Evolutionary conservation across 1,284 basidiomycete genomes (phyloP).

Genomic region (Acaromyces ingoldii): DNA sequence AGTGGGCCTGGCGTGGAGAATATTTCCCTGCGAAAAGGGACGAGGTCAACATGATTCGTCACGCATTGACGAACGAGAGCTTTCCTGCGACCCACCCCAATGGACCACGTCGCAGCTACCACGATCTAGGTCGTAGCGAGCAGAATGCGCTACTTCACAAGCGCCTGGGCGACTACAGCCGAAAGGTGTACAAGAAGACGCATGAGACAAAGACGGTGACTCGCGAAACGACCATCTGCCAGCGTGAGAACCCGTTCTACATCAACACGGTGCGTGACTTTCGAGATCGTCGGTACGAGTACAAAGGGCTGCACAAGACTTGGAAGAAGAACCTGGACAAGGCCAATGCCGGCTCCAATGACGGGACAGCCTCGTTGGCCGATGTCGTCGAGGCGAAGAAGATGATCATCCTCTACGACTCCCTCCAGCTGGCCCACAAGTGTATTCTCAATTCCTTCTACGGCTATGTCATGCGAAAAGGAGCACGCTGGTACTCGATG

Average conservation of each 20-base stretch:
- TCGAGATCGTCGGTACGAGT: slow-evolving; percentile 96
- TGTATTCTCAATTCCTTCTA: slow-evolving; percentile 99
- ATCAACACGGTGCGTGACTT: slow-evolving; percentile 97
- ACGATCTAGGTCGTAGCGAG: slow-evolving; percentile 78
- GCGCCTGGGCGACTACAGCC: slow-evolving; percentile 93
- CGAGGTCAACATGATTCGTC: slow-evolving; percentile 98
- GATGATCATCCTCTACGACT: slow-evolving; percentile 99
- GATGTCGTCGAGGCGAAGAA: slow-evolving; percentile 89
- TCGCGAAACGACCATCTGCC: slow-evolving; percentile 92
- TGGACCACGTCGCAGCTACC: slow-evolving; percentile 71
- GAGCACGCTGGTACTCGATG: slow-evolving; percentile 99
- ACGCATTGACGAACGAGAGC: slow-evolving; percentile 87
- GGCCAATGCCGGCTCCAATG: slow-evolving; percentile 65
- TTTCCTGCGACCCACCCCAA: slow-evolving; percentile 79
- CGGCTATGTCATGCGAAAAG: slow-evolving; percentile 99
- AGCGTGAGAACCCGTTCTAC: slow-evolving; percentile 98
- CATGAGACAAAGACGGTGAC: slow-evolving; percentile 96
- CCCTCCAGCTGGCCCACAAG: slow-evolving; percentile 98
- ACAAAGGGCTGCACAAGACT: slow-evolving; percentile 96
- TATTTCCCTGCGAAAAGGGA: slow-evolving; percentile 96
- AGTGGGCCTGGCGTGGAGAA: slow-evolving; percentile 99
- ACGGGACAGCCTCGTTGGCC: slow-evolving; percentile 1
- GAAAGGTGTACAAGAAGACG: slow-evolving; percentile 98
- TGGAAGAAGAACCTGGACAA: slow-evolving; percentile 98
- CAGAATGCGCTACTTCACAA: slow-evolving; percentile 91